phyloP scores from a whole-genome alignment of 2,329 filamentous ascomycete genomes.

The Alternaria gansuensis region DNA sequence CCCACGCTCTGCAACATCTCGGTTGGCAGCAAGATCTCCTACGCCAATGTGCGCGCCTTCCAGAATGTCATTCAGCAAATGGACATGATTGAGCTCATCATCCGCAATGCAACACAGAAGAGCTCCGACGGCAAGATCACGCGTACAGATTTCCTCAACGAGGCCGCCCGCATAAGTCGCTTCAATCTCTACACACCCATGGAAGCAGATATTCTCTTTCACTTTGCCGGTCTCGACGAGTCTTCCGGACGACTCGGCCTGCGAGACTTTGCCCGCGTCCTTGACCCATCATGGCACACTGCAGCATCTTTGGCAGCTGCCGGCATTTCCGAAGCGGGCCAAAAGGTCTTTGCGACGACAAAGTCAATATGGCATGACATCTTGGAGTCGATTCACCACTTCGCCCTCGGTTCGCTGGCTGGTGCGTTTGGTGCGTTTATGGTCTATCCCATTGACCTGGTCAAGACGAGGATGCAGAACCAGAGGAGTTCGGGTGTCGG shows the following conservation, averaged over 20 bases:
- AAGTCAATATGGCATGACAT: constrained; percentile 69
- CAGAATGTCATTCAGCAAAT: constrained; percentile 98
- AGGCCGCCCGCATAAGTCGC: constrained; percentile 87
- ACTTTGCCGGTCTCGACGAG: constrained; percentile 93
- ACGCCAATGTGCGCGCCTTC: constrained; percentile 96
- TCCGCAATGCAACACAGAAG: constrained; percentile 84
- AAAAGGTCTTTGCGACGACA: constrained; percentile 65
- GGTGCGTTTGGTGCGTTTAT: constrained; percentile 99
- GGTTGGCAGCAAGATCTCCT: constrained; percentile 90
- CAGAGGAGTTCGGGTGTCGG: constrained; percentile 82
- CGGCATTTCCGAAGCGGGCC: constrained; percentile 56
- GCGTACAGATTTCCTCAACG: constrained; percentile 90
- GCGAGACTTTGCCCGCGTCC: constrained; percentile 89
- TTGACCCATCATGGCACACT: constrained; percentile 90
- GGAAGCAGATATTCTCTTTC: constrained; percentile 98
- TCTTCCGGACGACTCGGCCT: constrained; percentile 85
- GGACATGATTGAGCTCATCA: constrained; percentile 93
- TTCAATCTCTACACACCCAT: constrained; percentile 98
- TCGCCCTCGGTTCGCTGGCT: constrained; percentile 85
- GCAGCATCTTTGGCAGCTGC: constrained; percentile 63
- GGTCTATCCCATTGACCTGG: constrained; percentile 98
- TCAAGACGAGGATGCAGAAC: constrained; percentile 99
- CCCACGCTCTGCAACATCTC: constrained; percentile 95
- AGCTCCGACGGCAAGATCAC: constrained; percentile 93
- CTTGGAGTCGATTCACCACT: constrained; percentile 86